Conservation (phyloP, 1,139 yeast species). For the Saccharomyces hybrid region DNA sequence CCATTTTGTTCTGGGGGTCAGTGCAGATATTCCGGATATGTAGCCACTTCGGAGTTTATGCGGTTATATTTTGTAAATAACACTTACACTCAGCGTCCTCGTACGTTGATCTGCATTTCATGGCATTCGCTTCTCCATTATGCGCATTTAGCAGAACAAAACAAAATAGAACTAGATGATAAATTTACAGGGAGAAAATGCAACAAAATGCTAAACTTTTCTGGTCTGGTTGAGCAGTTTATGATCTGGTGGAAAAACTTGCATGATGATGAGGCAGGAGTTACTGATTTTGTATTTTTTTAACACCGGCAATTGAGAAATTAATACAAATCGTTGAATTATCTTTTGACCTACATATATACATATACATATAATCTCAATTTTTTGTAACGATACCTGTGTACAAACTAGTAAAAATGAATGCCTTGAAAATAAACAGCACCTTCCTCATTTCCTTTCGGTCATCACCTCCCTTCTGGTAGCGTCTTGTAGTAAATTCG, state of each 20-base stretch:
- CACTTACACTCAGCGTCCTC: neutral
- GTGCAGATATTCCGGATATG: neutral
- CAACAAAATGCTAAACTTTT: neutral
- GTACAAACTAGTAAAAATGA: neutral
- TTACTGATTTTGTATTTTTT: conserved; percentile 6
- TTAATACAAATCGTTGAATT: conserved; percentile 5
- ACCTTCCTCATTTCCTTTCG: conserved; percentile 22
- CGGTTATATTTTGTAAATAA: neutral
- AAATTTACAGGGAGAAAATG: neutral
- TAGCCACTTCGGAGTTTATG: neutral
- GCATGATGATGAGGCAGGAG: conserved; percentile 1
- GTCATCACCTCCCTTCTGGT: conserved; percentile 63
- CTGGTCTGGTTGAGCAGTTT: neutral
- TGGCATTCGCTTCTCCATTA: neutral
- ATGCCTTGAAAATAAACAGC: neutral
- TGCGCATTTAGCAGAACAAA: neutral
- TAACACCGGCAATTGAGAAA: conserved; percentile 6
- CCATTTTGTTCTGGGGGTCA: conserved; percentile 11
- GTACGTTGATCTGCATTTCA: neutral
- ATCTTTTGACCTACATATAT: neutral
- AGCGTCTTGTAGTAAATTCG: conserved; percentile 92
- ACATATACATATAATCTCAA: neutral
- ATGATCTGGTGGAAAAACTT: neutral
- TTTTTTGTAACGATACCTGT: neutral
- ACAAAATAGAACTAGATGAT: neutral